These are phyloP conservation scores for Chrysanthemum seticuspe DNA, from an alignment of 129 eudicot genomes.

Conservation along the genomic window DNA sequence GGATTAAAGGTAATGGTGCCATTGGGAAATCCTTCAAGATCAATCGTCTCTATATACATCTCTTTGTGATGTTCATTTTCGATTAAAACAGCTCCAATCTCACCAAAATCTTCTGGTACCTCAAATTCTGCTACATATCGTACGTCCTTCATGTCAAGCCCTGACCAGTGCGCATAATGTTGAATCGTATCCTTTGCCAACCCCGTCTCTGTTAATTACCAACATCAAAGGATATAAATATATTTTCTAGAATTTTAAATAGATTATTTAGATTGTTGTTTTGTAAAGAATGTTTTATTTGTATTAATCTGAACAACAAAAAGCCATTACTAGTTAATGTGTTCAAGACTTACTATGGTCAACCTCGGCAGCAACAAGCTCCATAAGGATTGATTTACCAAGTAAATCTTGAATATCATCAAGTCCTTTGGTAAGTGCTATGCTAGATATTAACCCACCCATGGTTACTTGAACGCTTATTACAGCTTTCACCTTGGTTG, in stretches of 20 bases:
- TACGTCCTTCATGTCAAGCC: slow-evolving; percentile 23
- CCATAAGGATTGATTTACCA: slow-evolving; percentile 51
- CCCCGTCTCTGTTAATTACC: slow-evolving; percentile 37
- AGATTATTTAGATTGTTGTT: too few relatives aligned
- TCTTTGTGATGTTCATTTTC: slow-evolving; percentile 11
- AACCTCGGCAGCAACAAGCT: slow-evolving; percentile 65
- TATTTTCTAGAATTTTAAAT: too few relatives aligned
- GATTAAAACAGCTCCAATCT: slow-evolving; percentile 54
- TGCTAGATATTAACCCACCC: slow-evolving; percentile 43
- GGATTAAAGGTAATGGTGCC: not conserved
- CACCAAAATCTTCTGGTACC: slow-evolving; percentile 52
- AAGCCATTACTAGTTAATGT: not conserved
- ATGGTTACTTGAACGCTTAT: slow-evolving; percentile 40
- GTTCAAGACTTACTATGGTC: slow-evolving; percentile 45
- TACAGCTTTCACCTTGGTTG: slow-evolving; percentile 36
- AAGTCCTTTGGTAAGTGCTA: slow-evolving; percentile 39
- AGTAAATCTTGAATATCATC: slow-evolving; percentile 52
- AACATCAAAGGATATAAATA: too few relatives aligned
- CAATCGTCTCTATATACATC: slow-evolving; percentile 4
- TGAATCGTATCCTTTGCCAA: slow-evolving; percentile 36
- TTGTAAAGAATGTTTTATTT: too few relatives aligned
- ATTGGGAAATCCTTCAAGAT: not conserved
- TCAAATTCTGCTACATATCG: slow-evolving; percentile 39
- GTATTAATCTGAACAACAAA: not conserved
- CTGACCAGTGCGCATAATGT: slow-evolving; percentile 37